A percentile compares a stretch with the other conserved stretches of the same genome.
phyloP scores from a whole-genome alignment of 352 stramenopile genomes.

The Phytophthora boehmeriae region DNA sequence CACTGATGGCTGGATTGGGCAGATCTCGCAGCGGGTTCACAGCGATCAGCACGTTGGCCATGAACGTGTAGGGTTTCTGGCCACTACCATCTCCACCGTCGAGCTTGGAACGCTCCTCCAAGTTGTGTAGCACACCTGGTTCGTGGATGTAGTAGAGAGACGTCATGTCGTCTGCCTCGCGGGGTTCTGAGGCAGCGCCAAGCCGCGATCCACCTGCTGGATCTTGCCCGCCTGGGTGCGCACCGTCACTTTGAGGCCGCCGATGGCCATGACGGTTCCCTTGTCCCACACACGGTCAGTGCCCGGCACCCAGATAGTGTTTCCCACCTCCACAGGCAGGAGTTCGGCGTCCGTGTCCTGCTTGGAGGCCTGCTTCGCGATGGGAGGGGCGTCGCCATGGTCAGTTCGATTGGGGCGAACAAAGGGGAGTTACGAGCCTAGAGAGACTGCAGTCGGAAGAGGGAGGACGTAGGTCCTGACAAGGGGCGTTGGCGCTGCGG shows the following conservation, averaged over 20 bases:
- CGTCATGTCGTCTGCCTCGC: conserved; percentile 93
- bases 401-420: conserved; percentile 10
- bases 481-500: conserved; percentile 3
- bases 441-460: conserved; percentile 5
- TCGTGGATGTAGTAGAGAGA: conserved; percentile 96
- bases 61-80: conserved; percentile 93
- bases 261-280: conserved; percentile 84
- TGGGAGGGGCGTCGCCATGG: conserved; percentile 74
- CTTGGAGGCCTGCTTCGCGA: conserved; percentile 75
- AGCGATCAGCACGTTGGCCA: conserved; percentile 93
- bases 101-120: conserved; percentile 91
- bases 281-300: conserved; percentile 80
- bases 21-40: conserved; percentile 91
- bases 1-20: conserved; percentile 77
- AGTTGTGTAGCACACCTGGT: conserved; percentile 94
- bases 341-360: conserved; percentile 67
- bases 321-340: conserved; percentile 74
- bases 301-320: conserved; percentile 80
- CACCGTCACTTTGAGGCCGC: conserved; percentile 86
- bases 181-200: conserved; percentile 79
- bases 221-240: conserved; percentile 85
- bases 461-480: neutral
- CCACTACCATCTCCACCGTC: conserved; percentile 66
- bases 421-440: neutral
- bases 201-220: conserved; percentile 80